A percentile compares a stretch with the other conserved stretches of the same genome.
These are phyloP conservation scores for Metrosideros polymorpha DNA, from an alignment of 441 rosid genomes.

Conservation along the genomic window DNA sequence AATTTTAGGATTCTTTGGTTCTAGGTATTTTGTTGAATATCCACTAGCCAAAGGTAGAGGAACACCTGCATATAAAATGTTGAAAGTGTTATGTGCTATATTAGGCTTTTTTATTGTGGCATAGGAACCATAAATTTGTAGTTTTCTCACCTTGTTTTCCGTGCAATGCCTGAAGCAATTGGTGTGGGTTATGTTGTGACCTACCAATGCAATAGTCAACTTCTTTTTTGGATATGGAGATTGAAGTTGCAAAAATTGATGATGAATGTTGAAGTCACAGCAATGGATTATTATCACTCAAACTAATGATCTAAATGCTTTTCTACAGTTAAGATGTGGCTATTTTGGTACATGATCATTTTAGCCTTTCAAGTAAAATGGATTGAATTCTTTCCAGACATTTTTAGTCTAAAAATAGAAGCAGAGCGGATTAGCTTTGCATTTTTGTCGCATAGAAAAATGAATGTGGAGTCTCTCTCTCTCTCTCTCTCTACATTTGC, in stretches of 20 bases:
- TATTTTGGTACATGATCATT: not conserved
- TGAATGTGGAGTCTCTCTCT: not conserved
- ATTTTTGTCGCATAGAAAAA: not conserved
- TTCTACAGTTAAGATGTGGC: not conserved
- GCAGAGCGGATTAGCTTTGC: not conserved
- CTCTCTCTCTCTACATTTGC: not conserved
- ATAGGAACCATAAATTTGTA: not conserved
- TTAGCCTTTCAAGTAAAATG: not conserved
- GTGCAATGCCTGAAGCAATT: not conserved
- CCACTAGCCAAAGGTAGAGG: not conserved
- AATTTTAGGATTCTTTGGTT: not conserved
- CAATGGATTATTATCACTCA: not conserved
- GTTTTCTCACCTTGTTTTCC: not conserved
- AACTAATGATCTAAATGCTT: not conserved
- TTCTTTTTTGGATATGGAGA: not conserved
- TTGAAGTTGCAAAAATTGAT: not conserved
- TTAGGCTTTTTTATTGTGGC: not conserved
- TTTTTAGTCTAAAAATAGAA: not conserved
- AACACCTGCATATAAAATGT: not conserved
- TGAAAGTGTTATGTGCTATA: not conserved
- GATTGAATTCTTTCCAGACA: not conserved
- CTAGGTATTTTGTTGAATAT: not conserved
- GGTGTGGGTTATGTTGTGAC: not conserved
- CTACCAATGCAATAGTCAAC: not conserved
- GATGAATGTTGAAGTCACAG: not conserved